Base-by-base conservation (phyloP, 768 basidiomycete genomes). In the Tricholoma furcatifolium region DNA sequence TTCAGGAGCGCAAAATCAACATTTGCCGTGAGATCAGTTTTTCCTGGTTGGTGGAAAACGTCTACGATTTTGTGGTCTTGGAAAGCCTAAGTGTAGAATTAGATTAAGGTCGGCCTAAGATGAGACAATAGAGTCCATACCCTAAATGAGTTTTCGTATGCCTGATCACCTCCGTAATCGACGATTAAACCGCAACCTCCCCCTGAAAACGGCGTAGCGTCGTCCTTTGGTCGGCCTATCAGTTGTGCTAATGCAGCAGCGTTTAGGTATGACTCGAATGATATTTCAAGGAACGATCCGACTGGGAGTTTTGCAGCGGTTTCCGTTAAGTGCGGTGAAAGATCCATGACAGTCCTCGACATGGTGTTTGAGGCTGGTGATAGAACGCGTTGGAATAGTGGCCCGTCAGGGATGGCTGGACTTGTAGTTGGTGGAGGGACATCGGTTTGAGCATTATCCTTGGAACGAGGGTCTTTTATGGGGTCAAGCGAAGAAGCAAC, bases 21-120 rank as follows among this genome's bases (percentile, higher is more conserved):
- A 63, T 98, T 97, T n/a, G 89, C 86, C 0, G 97, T 99, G 43
- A 98, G 71, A 67, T 99, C 97, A 38, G 90, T 88, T 38, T 89
- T 79, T 15, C 97, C 97, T 0, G 95, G 94, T 9, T 77, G 73
- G 47, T 88, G 77, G 63, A 98, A 96, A 3, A 91, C 76, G 65
- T 95, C 88, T 1, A 91, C 88, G 12, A 93, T 83, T 53, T 85
- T 78, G 65, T 98, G 97, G 18, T 83, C 75, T 67, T 87, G 87
- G 78, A 99, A 98, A 0, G 89, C 97, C 95, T 98, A 54, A 44
- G 54, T 41, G 39, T 43, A 31, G 49, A 43, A 18, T 31, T 23
- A 50, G 36, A 27, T 27, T 27, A 27, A 27, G 4, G 4, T 27
- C 27, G 7, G 27, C 27, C n/a, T n/a, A n/a, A n/a, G n/a, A n/a